Percentiles rank a stretch among this genome's conserved stretches.
Evolutionary conservation across 768 basidiomycete species (phyloP).

Genomic region (Leccinum boreale): DNA sequence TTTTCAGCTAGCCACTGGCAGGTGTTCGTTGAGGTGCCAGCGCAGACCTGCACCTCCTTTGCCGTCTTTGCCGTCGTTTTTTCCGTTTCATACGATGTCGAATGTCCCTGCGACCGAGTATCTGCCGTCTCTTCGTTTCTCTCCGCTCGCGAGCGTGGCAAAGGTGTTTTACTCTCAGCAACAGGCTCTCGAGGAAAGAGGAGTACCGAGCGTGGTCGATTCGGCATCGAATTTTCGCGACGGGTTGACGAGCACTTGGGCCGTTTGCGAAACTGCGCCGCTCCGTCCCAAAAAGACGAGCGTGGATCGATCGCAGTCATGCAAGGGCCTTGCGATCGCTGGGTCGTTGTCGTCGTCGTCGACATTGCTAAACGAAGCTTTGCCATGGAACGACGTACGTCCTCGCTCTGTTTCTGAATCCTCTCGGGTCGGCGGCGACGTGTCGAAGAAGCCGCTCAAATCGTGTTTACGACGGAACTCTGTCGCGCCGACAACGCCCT

Average conservation of each 20-base stretch:
- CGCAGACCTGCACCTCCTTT: constrained; percentile 20
- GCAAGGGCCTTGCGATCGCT: constrained; percentile 6
- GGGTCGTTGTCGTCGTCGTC: constrained; percentile 1
- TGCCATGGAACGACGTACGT: neutral
- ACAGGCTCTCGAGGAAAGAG: neutral
- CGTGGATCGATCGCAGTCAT: constrained; percentile 8
- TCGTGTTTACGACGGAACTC: constrained; percentile 11
- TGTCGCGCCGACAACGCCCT: neutral
- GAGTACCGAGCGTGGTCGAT: neutral
- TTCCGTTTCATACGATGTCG: constrained; percentile 3
- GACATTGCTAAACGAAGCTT: neutral
- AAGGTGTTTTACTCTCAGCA: constrained; percentile 4
- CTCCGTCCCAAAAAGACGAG: constrained; percentile 1
- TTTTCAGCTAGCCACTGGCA: constrained; percentile 21
- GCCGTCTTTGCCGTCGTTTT: constrained; percentile 20
- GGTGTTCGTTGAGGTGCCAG: constrained; percentile 6
- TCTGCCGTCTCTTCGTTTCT: constrained; percentile 20
- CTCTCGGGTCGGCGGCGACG: neutral
- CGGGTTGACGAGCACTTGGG: neutral
- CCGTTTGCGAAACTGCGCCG: neutral
- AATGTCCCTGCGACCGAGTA: neutral
- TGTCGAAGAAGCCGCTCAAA: constrained; percentile 7
- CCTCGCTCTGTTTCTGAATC: neutral
- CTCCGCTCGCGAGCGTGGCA: constrained; percentile 12
- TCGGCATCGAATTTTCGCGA: neutral